Evolutionary conservation across 2,329 filamentous ascomycete genomes (phyloP), one percentile per base, ranked within the genome.

Genomic region (Alternaria gaisen): DNA sequence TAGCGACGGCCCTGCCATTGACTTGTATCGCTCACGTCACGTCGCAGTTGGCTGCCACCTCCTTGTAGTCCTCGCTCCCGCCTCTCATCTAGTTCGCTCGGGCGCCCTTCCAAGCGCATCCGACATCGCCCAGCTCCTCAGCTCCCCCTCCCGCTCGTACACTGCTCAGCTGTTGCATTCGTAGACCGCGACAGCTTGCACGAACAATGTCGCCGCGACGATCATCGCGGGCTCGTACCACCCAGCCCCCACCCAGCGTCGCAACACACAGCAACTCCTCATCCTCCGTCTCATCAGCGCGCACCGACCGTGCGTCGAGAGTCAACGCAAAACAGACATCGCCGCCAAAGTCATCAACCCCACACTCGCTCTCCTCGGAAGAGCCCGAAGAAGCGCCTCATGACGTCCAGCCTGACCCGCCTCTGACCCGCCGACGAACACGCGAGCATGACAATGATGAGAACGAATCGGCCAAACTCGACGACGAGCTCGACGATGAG

Each of bases 221-320:
- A 79, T 97, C 94, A 76, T 95, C 94, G 80, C 90, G 94, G 86
- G 93, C 93, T 83, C 91, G 92, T 81, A 88, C 86, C 77, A 88
- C 88, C 72, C 91, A 94, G 83, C 86, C 87, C 73, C 82, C 84
- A 65, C 83, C 86, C 72, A 86, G 89, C 74, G 87, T 70, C 58
- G 88, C 81, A 88, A 90, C 72, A 72, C 90, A 92, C 72, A 92
- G 91, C 65, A 93, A 91, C 65, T 88, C 90, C 52, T 89, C 92
- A 42, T 94, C 90, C 74, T 87, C 85, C 20, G 82, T 81, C 69
- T 89, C 91, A 42, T 94, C 92, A 63, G 87, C 86, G 71, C 91
- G 92, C 74, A 85, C 85, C 62, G 93, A 97, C 71, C 88, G 92
- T 78, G 88, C 83, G 75, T 91, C 90, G 52, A 87, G 91, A 79